These are phyloP conservation scores for Eleusine coracana DNA, from an alignment of 176 grass and related monocot genomes.

Conservation along the genomic window DNA sequence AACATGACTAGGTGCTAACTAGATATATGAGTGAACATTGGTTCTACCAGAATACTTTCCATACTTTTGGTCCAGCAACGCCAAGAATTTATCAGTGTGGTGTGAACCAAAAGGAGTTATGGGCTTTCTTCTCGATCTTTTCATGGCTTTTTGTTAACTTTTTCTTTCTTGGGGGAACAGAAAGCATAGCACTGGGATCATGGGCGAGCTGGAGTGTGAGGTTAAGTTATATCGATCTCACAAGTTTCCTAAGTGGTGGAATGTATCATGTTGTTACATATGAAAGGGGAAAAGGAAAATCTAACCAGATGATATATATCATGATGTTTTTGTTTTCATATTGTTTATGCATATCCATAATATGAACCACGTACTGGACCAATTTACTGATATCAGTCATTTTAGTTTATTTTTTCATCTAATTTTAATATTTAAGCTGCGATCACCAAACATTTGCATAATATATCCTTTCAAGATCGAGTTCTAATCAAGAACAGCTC, in stretches of 20 bases:
- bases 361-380: background rate
- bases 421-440: background rate
- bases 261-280: slow-evolving; percentile 54
- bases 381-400: background rate
- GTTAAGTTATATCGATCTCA: slow-evolving; percentile 28
- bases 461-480: background rate
- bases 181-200: slow-evolving; percentile 1
- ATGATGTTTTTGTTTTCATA: slow-evolving; percentile 5
- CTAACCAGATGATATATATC: slow-evolving; percentile 13
- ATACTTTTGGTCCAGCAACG: slow-evolving; percentile 3
- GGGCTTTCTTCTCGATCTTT: background rate
- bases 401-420: too few species aligned
- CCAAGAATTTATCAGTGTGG: slow-evolving; percentile 18
- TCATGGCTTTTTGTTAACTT: background rate
- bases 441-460: background rate
- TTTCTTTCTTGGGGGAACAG: slow-evolving; percentile 24
- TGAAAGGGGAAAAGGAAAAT: slow-evolving; percentile 51
- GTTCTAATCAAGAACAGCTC: background rate
- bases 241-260: slow-evolving; percentile 32
- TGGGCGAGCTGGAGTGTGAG: slow-evolving; percentile 2
- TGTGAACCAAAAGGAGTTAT: slow-evolving; percentile 10
- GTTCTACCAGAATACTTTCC: slow-evolving; percentile 27
- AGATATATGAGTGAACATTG: slow-evolving; percentile 7
- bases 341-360: background rate
- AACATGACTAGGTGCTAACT: slow-evolving; percentile 49